A percentile compares a stretch with the other conserved stretches of the same genome.
phyloP scores from a whole-genome alignment of 306 rosid genomes.

The Alnus rubra region DNA sequence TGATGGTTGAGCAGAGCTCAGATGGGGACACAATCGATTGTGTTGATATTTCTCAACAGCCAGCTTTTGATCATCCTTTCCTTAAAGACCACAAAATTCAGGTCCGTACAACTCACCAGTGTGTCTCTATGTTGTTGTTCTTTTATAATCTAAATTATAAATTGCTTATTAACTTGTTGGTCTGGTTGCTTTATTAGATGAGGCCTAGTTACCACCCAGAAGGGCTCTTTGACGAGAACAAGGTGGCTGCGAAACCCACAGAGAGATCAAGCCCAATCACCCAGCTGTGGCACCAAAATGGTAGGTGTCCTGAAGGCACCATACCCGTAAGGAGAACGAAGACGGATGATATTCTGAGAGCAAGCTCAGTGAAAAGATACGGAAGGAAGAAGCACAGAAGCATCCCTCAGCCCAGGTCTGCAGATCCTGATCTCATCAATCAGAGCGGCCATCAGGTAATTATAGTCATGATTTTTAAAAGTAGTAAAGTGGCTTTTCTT shows the following conservation, averaged over 20 bases:
- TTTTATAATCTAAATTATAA: too few species aligned
- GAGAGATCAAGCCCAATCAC: conserved; percentile 48
- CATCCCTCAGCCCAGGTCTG: conserved; percentile 86
- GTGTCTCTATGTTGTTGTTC: not conserved
- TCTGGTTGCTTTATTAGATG: conserved; percentile 46
- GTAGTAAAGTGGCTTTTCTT: not conserved
- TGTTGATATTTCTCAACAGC: conserved; percentile 77
- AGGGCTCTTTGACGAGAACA: conserved; percentile 74
- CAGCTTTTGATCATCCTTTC: conserved; percentile 95
- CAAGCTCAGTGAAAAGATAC: conserved; percentile 80
- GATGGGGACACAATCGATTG: conserved; percentile 97
- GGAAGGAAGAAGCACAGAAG: conserved; percentile 89
- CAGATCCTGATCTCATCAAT: conserved; percentile 84
- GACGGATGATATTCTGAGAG: conserved; percentile 82
- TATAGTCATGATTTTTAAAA: not conserved
- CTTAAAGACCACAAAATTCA: conserved; percentile 97
- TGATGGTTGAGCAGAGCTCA: conserved; percentile 71
- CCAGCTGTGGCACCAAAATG: conserved; percentile 86
- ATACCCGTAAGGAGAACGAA: conserved; percentile 87
- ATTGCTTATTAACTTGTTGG: conserved; percentile 3
- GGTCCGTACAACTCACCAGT: conserved; percentile 42
- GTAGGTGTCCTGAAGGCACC: conserved; percentile 81
- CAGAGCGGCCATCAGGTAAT: conserved; percentile 98
- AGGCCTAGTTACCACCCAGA: conserved; percentile 89
- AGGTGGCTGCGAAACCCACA: conserved; percentile 50